Base-by-base conservation (phyloP, 768 basidiomycete genomes). In the Lactarius hengduanensis region DNA sequence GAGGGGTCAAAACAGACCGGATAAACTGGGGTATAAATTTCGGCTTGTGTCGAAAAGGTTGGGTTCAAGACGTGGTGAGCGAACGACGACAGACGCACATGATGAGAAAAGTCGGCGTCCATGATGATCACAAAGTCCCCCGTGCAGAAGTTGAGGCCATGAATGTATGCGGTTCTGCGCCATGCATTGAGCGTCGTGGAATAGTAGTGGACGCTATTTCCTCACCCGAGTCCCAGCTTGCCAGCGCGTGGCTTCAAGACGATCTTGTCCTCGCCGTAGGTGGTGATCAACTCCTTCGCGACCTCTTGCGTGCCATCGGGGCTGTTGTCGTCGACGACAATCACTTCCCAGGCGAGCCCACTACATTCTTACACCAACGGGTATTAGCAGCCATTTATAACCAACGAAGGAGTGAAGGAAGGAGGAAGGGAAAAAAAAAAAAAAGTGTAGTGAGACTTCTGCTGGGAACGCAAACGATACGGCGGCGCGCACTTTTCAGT, bases 71-170 rank as follows among this genome's bases (percentile, higher is more conserved):
- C 13, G 22, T 53, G 26, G 18, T 15, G 56, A 5, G 32, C 55
- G 32, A 13, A 32, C 34, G 15, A 32, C 20, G 20, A 38, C 20
- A 20, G 10, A 78, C 90, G 55, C 78, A 94, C 94, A 71, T 96
- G 94, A 73, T 96, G 94, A 6, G 93, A 95, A 77, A 96, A 95
- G 78, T 96, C 94, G 59, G 94, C 94, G 72, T 96, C 94, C 94
- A 96, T 96, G 75, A 96, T 96, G 73, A 96, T 92, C 26, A 95
- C 92, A 78, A 95, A 96, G 77, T 93, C 92, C 10, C 94, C 94
- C 0, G 88, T 88, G 71, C 89, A 90, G 76, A 91, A 96, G 71
- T 92, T 88, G 57, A 96, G 80, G 15, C 94, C 94, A 73, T 96
- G 91, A 43, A 96, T 91, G 74, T 96, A 96, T 40, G 94, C 94